Percentiles rank a stretch among this genome's conserved stretches.
phyloP scores from a whole-genome alignment of 768 basidiomycete species.

The Tulasnella sp. region DNA sequence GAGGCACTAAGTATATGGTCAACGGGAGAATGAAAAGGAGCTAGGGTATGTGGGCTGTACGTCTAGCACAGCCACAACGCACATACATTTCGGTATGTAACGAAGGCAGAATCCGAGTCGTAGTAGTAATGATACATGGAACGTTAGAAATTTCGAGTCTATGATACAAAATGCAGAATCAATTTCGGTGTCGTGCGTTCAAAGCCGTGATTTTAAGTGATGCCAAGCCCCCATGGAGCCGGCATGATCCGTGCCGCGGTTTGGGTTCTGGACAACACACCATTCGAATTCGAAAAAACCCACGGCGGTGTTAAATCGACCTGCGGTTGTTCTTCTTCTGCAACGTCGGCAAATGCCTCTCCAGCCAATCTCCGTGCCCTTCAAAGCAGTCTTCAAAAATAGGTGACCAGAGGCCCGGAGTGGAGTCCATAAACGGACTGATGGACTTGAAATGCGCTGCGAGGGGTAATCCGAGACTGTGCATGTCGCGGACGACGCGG shows the following conservation, averaged over 20 bases:
- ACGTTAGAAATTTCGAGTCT: neutral
- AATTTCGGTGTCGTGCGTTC: neutral
- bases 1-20: slow-evolving; percentile 9
- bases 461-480: neutral
- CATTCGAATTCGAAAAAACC: too few relatives aligned
- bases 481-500: neutral
- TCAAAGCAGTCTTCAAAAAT: slow-evolving; percentile 5
- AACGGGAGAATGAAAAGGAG: too few relatives aligned
- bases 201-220: neutral
- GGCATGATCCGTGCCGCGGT: neutral
- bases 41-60: neutral
- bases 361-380: slow-evolving; percentile 7
- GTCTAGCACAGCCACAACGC: neutral
- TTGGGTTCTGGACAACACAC: too few relatives aligned
- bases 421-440: neutral
- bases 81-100: neutral
- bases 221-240: neutral
- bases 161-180: neutral
- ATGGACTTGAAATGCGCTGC: neutral
- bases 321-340: slow-evolving; percentile 3
- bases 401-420: neutral
- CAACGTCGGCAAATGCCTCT: neutral
- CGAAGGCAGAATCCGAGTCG: neutral
- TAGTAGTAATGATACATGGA: neutral
- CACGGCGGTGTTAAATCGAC: neutral